Percentiles rank a stretch among this genome's conserved stretches.
These are phyloP conservation scores for Ettlia oleoabundans DNA, from an alignment of 139 green algal species.

Conservation along the genomic window DNA sequence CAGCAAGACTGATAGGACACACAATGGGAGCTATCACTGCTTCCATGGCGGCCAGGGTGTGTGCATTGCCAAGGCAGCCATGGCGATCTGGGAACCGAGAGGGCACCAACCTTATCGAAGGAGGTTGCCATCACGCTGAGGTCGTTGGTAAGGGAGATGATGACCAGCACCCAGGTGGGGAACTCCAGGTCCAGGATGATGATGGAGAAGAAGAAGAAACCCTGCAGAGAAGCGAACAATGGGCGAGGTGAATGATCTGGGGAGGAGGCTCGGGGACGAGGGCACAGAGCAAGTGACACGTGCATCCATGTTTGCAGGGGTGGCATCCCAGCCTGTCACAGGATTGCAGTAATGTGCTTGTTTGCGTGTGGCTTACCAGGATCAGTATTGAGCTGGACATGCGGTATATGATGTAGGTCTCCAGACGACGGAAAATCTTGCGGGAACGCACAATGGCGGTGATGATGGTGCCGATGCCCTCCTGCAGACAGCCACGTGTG, in stretches of 20 bases:
- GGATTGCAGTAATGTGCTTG: not conserved
- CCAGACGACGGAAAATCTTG: slow-evolving; percentile 88
- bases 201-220: slow-evolving; percentile 80
- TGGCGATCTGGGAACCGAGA: not conserved
- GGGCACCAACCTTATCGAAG: slow-evolving; percentile 34
- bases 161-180: slow-evolving; percentile 31
- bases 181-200: slow-evolving; percentile 55
- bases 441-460: slow-evolving; percentile 74
- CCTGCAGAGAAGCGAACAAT: slow-evolving; percentile 60
- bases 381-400: not conserved
- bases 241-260: too few relatives aligned
- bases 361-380: too few relatives aligned
- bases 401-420: slow-evolving; percentile 82
- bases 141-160: slow-evolving; percentile 57
- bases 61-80: too few relatives aligned
- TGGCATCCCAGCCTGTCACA: too few relatives aligned
- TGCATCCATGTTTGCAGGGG: too few relatives aligned
- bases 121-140: slow-evolving; percentile 49
- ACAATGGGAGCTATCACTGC: too few relatives aligned
- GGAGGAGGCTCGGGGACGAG: too few relatives aligned
- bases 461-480: slow-evolving; percentile 64
- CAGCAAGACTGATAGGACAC: not conserved
- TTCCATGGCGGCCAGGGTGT: too few relatives aligned
- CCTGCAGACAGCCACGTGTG: not conserved
- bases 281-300: too few relatives aligned